Evolutionary conservation across 2,329 filamentous ascomycete species (phyloP), one percentile per base, ranked within the genome.

Genomic region (Fusarium compactum): DNA sequence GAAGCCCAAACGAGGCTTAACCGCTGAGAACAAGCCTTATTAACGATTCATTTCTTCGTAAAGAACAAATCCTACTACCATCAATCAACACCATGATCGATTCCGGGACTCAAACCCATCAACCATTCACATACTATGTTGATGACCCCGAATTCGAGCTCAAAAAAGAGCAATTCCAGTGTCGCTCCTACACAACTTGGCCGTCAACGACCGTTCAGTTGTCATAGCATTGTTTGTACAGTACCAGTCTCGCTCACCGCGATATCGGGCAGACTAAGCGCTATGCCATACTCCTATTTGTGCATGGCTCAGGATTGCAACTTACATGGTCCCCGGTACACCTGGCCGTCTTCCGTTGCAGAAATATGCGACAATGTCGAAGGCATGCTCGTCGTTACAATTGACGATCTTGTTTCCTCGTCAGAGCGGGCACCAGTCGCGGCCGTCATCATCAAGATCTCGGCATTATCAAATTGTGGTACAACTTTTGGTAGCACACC

Each of bases 341-440:
- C 64, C 69, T 75, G 62, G 69, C 71, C 67, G 73, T 61, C 58
- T 58, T 61, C 65, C 61, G 70, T 46, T 29, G 29, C 50, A 50
- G 34, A 60, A 25, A 64, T 52, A 67, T 59, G 64, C 46, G 57
- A 55, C 52, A 46, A 34, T 40, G 62, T 69, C 51, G 55, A 44
- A 48, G 44, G 48, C 56, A 69, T 27, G 46, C 47, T 52, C 63
- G 32, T 65, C 55, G 63, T 75, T 67, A 61, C 71, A 73, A 62
- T 62, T 54, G 73, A 70, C 67, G 67, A 75, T 75, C 64, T 68
- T 70, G 65, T 74, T 72, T 70, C 54, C 71, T 73, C 70, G n/a
- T 58, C 60, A 38, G 27, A 67, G 69, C 60, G 71, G 73, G 65
- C 71, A 67, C 67, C 65, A 75, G 67, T 74, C 46, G 61, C 40